A percentile compares a stretch with the other conserved stretches of the same genome.
phyloP scores from a whole-genome alignment of 768 basidiomycete genomes.

The Suillus plorans region DNA sequence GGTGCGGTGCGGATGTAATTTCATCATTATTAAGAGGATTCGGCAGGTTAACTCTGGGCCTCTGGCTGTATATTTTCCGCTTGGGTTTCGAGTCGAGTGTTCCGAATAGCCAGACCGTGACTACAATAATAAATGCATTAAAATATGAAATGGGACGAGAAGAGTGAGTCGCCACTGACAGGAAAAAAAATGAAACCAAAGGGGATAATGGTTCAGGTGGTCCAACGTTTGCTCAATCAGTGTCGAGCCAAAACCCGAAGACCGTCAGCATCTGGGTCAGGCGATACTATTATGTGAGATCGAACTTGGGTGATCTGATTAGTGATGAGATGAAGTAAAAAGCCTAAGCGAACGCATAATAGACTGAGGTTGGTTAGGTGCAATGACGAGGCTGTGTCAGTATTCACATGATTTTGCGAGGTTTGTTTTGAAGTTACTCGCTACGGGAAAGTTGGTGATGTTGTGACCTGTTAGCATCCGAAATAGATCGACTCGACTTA shows the following conservation, averaged over 20 bases:
- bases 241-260: not conserved
- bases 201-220: not conserved
- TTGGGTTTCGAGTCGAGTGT: constrained; percentile 37
- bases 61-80: constrained; percentile 27
- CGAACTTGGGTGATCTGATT: not conserved
- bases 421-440: too few relatives aligned
- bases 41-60: constrained; percentile 57
- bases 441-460: too few relatives aligned
- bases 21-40: constrained; percentile 63
- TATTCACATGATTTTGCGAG: too few relatives aligned
- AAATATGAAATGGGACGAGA: constrained; percentile 10
- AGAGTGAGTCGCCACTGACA: constrained; percentile 44
- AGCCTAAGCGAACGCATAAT: not conserved
- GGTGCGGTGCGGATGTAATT: constrained; percentile 33
- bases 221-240: not conserved
- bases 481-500: too few relatives aligned
- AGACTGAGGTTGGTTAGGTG: constrained; percentile 51
- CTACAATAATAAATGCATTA: too few relatives aligned
- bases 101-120: constrained; percentile 37
- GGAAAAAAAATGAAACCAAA: constrained; percentile 70
- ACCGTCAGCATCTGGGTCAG: not conserved
- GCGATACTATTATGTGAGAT: not conserved
- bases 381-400: constrained; percentile 43
- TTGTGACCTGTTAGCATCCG: too few relatives aligned
- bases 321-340: not conserved